Conservation (phyloP, 768 basidiomycete species). For the Suillus lakei region DNA sequence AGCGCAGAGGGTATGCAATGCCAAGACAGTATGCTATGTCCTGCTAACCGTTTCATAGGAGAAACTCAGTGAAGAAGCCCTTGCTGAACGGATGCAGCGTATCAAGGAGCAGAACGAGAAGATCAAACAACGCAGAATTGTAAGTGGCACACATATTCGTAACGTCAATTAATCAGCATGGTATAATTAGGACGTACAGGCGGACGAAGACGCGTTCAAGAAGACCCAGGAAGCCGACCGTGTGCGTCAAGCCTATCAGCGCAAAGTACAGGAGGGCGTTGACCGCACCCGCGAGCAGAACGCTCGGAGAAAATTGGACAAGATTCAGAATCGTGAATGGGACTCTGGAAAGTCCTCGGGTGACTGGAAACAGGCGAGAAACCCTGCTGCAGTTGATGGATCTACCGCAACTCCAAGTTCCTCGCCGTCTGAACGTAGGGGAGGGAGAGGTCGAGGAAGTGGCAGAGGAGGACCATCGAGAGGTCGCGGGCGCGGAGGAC, state of each 20-base stretch:
- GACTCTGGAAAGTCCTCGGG: slow-evolving; percentile 68
- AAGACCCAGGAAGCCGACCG: slow-evolving; percentile 71
- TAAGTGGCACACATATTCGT: slow-evolving; percentile 33
- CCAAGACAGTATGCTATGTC: neutral
- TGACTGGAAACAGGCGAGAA: slow-evolving; percentile 22
- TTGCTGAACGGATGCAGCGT: slow-evolving; percentile 68
- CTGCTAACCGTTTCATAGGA: slow-evolving; percentile 50
- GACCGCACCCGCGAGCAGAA: slow-evolving; percentile 78
- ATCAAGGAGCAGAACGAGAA: slow-evolving; percentile 77
- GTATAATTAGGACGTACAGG: slow-evolving; percentile 67
- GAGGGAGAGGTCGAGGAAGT: slow-evolving; percentile 36
- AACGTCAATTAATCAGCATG: slow-evolving; percentile 3
- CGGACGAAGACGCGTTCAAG: slow-evolving; percentile 80
- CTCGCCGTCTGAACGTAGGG: slow-evolving; percentile 23
- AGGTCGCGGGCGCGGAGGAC: slow-evolving; percentile 41
- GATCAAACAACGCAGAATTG: slow-evolving; percentile 71
- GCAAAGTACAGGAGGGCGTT: slow-evolving; percentile 71
- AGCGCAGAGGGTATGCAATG: slow-evolving; percentile 58
- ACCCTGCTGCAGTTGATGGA: slow-evolving; percentile 11
- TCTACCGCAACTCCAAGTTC: slow-evolving; percentile 11
- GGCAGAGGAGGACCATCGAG: slow-evolving; percentile 36
- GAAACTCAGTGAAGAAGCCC: slow-evolving; percentile 69
- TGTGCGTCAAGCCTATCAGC: slow-evolving; percentile 56
- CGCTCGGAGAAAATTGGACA: slow-evolving; percentile 82
- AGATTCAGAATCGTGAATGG: slow-evolving; percentile 80